Base-by-base conservation (phyloP, 2,329 filamentous ascomycete species). In the Coniochaeta hoffmannii region DNA sequence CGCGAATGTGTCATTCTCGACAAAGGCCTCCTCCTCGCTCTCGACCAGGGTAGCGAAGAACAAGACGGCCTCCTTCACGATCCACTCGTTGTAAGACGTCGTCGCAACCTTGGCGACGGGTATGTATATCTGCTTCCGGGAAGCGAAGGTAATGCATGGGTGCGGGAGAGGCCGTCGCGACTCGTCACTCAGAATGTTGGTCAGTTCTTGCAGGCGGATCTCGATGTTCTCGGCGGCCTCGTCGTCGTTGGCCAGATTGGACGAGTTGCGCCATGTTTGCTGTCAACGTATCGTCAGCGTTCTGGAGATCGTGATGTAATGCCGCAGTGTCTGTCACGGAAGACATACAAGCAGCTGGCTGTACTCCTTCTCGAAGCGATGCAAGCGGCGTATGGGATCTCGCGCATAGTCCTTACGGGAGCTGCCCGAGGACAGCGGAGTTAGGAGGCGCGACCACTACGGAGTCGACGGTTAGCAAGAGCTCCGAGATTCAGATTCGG, bases 1-100 rank as follows among this genome's bases (percentile, higher is more conserved):
- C 2, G 94, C 90, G 68, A 99, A 99, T 55, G 83, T 80, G 31
- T 87, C 82, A 65, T 89, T 95, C 66, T 95, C 89, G 50, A 97
- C 83, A 65, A 97, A 95, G 34, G 91, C 90, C 68, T 97, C 94
- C 72, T 97, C 92, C 70, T 97, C 94, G 69, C 91, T 94, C 72
- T 99, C 94, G 64, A 97, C 89, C 60, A 99, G 80, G 15, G 90
- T 91, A 56, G 90, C 90, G 71, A 97, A 97, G 67, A 97, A 86
- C 38, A 87, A 77, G 35, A 96, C 88, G 26, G 89, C 88, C 66
- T 93, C 89, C 61, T 87, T 86, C 62, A 97, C 87, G 65, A 97
- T 87, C 66, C 84, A 87, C 64, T 95, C 88, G 69, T 96, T 89
- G 68, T 90, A 87, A 31, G 89, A 91, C 0, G 87, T 87, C 2